A percentile compares a stretch with the other conserved stretches of the same genome.
Conservation (phyloP, 2,329 filamentous ascomycete species). For the Penicillium verrucosum region DNA sequence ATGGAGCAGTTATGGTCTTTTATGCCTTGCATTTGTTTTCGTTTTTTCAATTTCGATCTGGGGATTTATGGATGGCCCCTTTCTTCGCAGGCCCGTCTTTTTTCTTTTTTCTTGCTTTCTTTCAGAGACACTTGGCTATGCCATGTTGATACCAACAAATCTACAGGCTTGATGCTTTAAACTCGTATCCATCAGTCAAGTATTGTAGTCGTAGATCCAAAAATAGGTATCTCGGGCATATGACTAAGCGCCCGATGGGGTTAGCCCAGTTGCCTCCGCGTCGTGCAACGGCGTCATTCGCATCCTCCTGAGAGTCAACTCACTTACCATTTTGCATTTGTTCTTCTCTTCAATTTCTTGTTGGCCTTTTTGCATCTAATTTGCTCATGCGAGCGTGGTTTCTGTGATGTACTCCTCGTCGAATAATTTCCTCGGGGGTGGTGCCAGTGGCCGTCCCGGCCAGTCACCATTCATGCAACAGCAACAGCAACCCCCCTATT, state of each 20-base stretch:
- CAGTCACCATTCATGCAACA: conserved; percentile 56
- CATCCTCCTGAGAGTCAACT: conserved; percentile 27
- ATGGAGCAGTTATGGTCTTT: conserved; percentile 21
- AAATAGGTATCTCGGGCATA: not conserved
- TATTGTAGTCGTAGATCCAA: not conserved
- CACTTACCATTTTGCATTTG: conserved; percentile 23
- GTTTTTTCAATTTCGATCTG: conserved; percentile 3
- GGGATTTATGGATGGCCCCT: not conserved
- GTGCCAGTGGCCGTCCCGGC: conserved; percentile 69
- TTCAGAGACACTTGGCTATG: conserved; percentile 2
- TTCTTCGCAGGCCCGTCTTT: not conserved
- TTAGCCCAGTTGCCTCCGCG: conserved; percentile 27
- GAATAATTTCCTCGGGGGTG: conserved; percentile 78
- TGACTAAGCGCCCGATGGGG: conserved; percentile 23
- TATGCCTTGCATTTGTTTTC: conserved; percentile 9
- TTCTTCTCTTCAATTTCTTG: conserved; percentile 24
- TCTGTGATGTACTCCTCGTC: conserved; percentile 81
- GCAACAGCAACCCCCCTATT: conserved; percentile 40
- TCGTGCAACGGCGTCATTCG: conserved; percentile 30
- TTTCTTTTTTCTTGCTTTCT: conserved; percentile 1
- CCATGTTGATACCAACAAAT: conserved; percentile 3
- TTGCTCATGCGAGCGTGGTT: conserved; percentile 26
- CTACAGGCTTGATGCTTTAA: not conserved
- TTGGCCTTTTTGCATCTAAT: conserved; percentile 20
- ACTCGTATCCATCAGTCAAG: not conserved